phyloP scores from a whole-genome alignment of 1,284 basidiomycete species.

The Cutaneotrichosporon mucoides region DNA sequence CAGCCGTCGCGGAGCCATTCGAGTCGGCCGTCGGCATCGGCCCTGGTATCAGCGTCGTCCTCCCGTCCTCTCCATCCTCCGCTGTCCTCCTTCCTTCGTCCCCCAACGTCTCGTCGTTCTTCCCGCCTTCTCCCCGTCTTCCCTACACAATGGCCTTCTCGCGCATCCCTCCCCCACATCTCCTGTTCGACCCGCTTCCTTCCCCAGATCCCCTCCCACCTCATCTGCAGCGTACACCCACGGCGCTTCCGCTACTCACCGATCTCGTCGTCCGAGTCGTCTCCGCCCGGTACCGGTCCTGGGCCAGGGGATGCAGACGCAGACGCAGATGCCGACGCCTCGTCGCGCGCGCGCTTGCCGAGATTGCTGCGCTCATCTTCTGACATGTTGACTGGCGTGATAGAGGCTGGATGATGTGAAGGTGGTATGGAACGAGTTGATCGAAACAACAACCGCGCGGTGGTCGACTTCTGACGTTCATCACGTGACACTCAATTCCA shows the following conservation, averaged over 20 bases:
- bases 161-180: too few relatives aligned
- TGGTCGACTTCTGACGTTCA: too few relatives aligned
- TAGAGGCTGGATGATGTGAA: neutral
- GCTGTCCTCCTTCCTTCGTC: too few relatives aligned
- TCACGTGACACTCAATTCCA: neutral
- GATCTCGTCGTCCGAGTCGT: slow-evolving; percentile 48
- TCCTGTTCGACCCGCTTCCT: too few relatives aligned
- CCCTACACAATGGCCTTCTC: too few relatives aligned
- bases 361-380: slow-evolving; percentile 4
- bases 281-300: slow-evolving; percentile 30
- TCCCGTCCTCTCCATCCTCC: too few relatives aligned
- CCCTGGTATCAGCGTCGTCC: slow-evolving; percentile 12
- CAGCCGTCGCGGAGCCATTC: slow-evolving; percentile 11
- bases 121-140: too few relatives aligned
- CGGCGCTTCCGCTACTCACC: slow-evolving; percentile 20
- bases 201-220: too few relatives aligned
- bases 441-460: too few relatives aligned
- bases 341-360: slow-evolving; percentile 10
- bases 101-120: too few relatives aligned
- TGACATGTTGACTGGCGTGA: slow-evolving; percentile 6
- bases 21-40: slow-evolving; percentile 21
- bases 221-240: too few relatives aligned
- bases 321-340: neutral
- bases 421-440: too few relatives aligned
- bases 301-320: slow-evolving; percentile 2